Conservation (phyloP, 78 protist genomes). For the Paratrimastix pyriformis region DNA sequence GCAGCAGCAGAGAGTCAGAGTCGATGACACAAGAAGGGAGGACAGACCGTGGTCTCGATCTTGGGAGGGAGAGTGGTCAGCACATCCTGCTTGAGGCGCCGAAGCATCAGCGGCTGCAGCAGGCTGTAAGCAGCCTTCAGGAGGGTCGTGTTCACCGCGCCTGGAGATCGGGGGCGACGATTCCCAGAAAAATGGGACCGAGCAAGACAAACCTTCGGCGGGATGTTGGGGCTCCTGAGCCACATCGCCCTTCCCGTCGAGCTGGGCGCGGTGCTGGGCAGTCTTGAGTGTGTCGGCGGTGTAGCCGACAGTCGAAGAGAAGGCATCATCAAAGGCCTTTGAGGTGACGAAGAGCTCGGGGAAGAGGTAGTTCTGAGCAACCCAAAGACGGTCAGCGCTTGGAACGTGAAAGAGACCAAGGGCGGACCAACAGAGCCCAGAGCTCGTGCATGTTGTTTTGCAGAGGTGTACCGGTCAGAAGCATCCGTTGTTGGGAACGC, state of each 20-base stretch:
- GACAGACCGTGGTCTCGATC: constrained; percentile 1
- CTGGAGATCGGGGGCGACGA: neutral
- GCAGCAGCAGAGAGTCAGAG: no score
- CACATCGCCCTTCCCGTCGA: no score
- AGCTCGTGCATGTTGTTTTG: constrained; percentile 40
- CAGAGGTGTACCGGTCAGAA: neutral
- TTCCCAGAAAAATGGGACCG: no score
- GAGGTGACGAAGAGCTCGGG: constrained; percentile 7
- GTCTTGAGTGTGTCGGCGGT: neutral
- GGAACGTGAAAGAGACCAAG: no score
- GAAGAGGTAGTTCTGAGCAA: constrained; percentile 31
- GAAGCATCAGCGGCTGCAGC: constrained; percentile 17
- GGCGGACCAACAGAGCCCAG: constrained; percentile 36
- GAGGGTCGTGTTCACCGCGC: constrained; percentile 1
- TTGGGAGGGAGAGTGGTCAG: constrained; percentile 15
- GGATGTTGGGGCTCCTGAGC: neutral
- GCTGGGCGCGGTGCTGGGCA: neutral
- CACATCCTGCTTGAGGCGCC: constrained; percentile 27
- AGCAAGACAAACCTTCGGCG: no score
- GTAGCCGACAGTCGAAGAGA: no score
- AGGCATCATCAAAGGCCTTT: constrained; percentile 10
- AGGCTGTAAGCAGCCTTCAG: neutral
- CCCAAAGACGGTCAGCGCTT: no score
- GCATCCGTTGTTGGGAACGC: neutral
- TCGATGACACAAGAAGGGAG: no score